A percentile compares a stretch with the other conserved stretches of the same genome.
phyloP scores from a whole-genome alignment of 1,284 basidiomycete genomes.

The Gomphus bonarii region DNA sequence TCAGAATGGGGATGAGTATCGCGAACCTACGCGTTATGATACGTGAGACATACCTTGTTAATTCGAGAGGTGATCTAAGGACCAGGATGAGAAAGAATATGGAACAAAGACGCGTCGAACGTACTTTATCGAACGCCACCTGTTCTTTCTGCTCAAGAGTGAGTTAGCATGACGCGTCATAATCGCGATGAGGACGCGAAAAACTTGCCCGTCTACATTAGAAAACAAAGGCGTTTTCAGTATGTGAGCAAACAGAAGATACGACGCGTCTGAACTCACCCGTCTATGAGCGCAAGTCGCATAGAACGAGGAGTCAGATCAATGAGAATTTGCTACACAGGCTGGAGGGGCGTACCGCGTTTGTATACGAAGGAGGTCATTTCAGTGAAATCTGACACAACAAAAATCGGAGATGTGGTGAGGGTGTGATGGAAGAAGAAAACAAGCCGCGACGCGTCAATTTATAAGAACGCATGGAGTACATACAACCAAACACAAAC shows the following conservation, averaged over 20 bases:
- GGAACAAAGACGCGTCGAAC: conserved; percentile 16
- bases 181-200: conserved; percentile 17
- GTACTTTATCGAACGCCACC: conserved; percentile 80
- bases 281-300: conserved; percentile 8
- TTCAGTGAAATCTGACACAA: neutral
- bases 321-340: neutral
- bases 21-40: neutral
- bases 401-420: neutral
- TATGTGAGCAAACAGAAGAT: neutral
- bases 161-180: conserved; percentile 23
- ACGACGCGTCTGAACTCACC: conserved; percentile 13
- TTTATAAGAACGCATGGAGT: conserved; percentile 5
- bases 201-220: conserved; percentile 51
- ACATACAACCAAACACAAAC: neutral
- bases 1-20: neutral
- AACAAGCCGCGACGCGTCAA: conserved; percentile 6
- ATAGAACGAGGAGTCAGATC: neutral
- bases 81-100: conserved; percentile 12
- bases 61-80: conserved; percentile 80
- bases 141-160: conserved; percentile 65
- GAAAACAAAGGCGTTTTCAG: conserved; percentile 10
- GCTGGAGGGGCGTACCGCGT: conserved; percentile 41
- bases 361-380: conserved; percentile 68
- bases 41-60: conserved; percentile 44
- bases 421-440: neutral